Base-by-base conservation (phyloP, 208 protist species). In the Acanthamoeba triangularis region DNA sequence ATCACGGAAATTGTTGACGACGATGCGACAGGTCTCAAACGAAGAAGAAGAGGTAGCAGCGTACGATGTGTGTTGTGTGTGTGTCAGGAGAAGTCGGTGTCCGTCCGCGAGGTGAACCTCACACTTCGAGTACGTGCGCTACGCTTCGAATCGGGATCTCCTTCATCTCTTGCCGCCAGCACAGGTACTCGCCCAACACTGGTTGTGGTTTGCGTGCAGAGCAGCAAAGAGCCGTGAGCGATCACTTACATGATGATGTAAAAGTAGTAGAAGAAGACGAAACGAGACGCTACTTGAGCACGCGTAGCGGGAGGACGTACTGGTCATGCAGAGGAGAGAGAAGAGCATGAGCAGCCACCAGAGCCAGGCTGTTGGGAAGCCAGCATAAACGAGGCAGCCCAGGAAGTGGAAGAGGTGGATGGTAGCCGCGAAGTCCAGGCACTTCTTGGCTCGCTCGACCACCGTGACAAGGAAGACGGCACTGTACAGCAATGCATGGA, bases 391-490 rank as follows among this genome's bases (percentile, higher is more conserved):
- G 63, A 61, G 5, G 20, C 69, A 95, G 18, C n/a, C 63, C 25
- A 80, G 2, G 28, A 85, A 56, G 28, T 95, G 91, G 52, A 95
- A 65, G 41, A 95, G 80, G 91, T 85, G 44, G 14, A 95, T 47
- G 5, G 91, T 95, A 69, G 35, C 41, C 8, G 69, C 91, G 78
- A 95, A 95, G 49, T 95, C 91, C 44, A 95, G 52, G 78, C 91
- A 95, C 74, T 95, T 95, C 35, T 95, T 95, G 44, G 91, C 91
- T n/a, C 72, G 20, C n/a, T 85, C 91, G 11, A 95, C 91, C 28
- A 95, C 91, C 28, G 35, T 44, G 3, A 95, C 72, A 3, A 95
- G 41, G 20, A 56, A 56, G n/a, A 85, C 33, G 23, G 91, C 91
- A 85, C 91, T 95, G 91, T n/a, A 16, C 35, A 52, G 1, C 10